Base-by-base conservation (phyloP, 73 alveolate species). In the Paramecium sexaurelia region DNA sequence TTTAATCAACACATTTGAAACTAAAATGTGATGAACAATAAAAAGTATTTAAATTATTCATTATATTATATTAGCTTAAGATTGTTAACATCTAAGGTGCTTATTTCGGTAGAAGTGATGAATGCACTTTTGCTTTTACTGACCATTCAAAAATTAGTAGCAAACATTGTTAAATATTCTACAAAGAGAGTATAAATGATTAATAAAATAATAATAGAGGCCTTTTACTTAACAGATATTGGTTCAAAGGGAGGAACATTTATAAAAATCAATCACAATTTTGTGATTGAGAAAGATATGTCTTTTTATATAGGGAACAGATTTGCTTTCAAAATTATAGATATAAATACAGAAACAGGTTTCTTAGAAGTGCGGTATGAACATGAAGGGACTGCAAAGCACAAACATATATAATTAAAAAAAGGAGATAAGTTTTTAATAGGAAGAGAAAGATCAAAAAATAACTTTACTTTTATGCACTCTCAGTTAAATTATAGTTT, bases 161-260 rank as follows among this genome's bases (percentile, higher is more conserved):
- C 7, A 78, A 45, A 17, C 90, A 78, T 78, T 32, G 61, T 24
- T 9, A 43, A 41, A 78, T 78, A 41, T 19, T 17, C 17, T 78
- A 29, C 41, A 26, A 78, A 43, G 73, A 78, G 1, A 78, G 90
- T 78, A 78, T 37, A 8, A 3, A 24, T 10, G 2, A 17, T 22
- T 43, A n/a, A n/a, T 78, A 40, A 24, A 27, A 3, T 40, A 3
- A 19, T 39, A 35, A n/a, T 40, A 78, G 90, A 43, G 22, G 40
- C 43, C 22, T 78, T 78, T 43, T 78, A 78, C 19, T 45, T 78
- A 41, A n/a, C 9, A 9, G 90, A 78, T 78, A n/a, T 78, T 6
- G 90, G 90, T 6, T 78, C 90, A 24, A 78, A 78, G 41, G 90
- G 90, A 7, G 90, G 90, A 41, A 78, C 90, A 10, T 78, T 78